Base-by-base conservation (phyloP, 192 early-diverging fungal genomes). In the Chytriomyces hyalinus region DNA sequence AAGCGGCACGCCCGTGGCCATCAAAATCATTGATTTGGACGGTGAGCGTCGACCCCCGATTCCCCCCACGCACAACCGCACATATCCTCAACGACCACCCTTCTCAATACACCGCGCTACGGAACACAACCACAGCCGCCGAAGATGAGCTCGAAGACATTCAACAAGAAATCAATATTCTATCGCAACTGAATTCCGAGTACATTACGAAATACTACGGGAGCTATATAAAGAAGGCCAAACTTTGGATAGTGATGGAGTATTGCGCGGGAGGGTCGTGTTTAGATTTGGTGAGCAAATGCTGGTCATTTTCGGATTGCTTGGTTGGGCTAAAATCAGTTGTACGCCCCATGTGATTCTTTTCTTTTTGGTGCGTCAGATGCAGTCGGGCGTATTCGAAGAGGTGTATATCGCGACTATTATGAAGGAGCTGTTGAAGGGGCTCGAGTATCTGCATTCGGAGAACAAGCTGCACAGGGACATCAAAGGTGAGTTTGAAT, bases 81-180 rank as follows among this genome's bases (percentile, higher is more conserved):
- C 61, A 9, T 45, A 11, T n/a, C 36, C 50, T 60, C 28, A 26
- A 11, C 65, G 1, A 9, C 48, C 45, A 6, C 20, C 10, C 45
- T 50, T 26, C 5, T 70, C 62, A 46, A 28, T 17, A 45, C 59
- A 11, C 51, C 0, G 2, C 13, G 1, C 1, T 65, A 36, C 67
- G 13, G 15, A 49, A 10, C 57, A 20, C 43, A 49, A 6, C 7
- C 5, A 24, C 45, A 84, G 94, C 89, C 78, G 93, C 94, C 26
- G 97, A 99, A 81, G 97, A 98, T 79, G 96, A 98, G 80, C 97
- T 98, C 73, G 97, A 98, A 77, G 97, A 99, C 87, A 97, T 99
- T 80, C 97, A 97, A 82, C 93, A 95, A 78, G 97, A 99, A 78
- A 98, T 98, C 81, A 90, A 88, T 65, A 97, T 99, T 66, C 85